Evolutionary conservation across 768 basidiomycete species (phyloP).

Genomic region (Arthromyces matolae): DNA sequence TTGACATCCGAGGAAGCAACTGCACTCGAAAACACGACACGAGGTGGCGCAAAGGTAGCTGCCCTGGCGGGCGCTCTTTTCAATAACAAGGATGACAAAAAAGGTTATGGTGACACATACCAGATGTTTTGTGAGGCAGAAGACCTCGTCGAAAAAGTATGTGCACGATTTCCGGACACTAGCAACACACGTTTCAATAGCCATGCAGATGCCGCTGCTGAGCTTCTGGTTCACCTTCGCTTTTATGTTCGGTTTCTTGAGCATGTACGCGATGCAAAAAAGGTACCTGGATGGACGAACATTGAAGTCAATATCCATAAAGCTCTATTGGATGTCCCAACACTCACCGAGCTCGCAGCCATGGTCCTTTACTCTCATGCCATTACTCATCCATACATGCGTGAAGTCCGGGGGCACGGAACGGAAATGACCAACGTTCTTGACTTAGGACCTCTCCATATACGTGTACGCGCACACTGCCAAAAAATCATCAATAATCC

Average conservation of each 20-base stretch:
- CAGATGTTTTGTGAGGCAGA: too few species aligned
- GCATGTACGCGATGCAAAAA: constrained; percentile 22
- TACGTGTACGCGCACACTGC: constrained; percentile 13
- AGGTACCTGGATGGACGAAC: constrained; percentile 15
- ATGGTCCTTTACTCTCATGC: constrained; percentile 22
- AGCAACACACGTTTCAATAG: too few species aligned
- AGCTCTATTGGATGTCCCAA: constrained; percentile 22
- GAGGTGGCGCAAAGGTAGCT: too few species aligned
- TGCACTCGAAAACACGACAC: too few species aligned
- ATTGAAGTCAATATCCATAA: constrained; percentile 26
- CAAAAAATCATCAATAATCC: constrained; percentile 19
- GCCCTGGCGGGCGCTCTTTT: too few species aligned
- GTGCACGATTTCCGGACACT: too few species aligned
- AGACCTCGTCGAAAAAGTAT: too few species aligned
- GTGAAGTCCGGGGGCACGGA: constrained; percentile 15
- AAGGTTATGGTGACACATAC: too few species aligned
- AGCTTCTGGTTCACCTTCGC: constrained; percentile 18
- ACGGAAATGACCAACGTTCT: constrained; percentile 18
- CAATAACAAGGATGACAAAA: too few species aligned
- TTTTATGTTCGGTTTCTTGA: constrained; percentile 21
- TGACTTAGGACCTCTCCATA: constrained; percentile 25
- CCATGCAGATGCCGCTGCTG: constrained; percentile 20
- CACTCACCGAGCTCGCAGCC: constrained; percentile 26
- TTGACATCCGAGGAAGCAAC: too few species aligned
- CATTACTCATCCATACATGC: constrained; percentile 28